phyloP scores from a whole-genome alignment of 176 grass and related monocot species.

The Hordeum marinum region DNA sequence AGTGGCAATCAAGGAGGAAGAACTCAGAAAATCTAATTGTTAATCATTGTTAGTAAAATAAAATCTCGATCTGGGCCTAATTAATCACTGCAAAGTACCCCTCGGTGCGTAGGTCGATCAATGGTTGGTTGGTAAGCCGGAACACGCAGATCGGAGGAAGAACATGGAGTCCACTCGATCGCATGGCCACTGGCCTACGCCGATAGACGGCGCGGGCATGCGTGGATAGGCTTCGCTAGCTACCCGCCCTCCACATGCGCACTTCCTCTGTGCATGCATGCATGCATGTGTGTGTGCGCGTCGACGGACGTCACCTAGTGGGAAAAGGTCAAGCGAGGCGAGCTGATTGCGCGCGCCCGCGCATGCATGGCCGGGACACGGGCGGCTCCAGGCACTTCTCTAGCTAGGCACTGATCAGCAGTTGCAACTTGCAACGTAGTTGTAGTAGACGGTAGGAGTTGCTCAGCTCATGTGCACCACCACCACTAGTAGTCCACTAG shows the following conservation, averaged over 20 bases:
- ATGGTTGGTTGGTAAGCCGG: no score
- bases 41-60: no score
- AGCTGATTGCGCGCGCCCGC: neutral
- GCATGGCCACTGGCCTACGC: no score
- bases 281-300: neutral
- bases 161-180: no score
- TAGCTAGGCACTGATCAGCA: neutral
- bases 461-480: neutral
- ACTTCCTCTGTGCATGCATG: neutral
- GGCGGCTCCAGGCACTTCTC: neutral
- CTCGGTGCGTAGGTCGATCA: no score
- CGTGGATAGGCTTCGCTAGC: no score
- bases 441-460: neutral
- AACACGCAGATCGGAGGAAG: no score
- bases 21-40: no score
- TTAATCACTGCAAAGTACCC: no score
- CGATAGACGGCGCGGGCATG: no score
- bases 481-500: neutral
- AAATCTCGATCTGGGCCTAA: no score
- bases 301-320: neutral
- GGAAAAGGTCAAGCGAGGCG: neutral
- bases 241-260: neutral
- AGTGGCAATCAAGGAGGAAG: no score
- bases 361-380: neutral
- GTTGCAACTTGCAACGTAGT: neutral